Evolutionary conservation across 257 asterid genomes (phyloP), one percentile per base, ranked within the genome.

Genomic region (Solanum dulcamara): DNA sequence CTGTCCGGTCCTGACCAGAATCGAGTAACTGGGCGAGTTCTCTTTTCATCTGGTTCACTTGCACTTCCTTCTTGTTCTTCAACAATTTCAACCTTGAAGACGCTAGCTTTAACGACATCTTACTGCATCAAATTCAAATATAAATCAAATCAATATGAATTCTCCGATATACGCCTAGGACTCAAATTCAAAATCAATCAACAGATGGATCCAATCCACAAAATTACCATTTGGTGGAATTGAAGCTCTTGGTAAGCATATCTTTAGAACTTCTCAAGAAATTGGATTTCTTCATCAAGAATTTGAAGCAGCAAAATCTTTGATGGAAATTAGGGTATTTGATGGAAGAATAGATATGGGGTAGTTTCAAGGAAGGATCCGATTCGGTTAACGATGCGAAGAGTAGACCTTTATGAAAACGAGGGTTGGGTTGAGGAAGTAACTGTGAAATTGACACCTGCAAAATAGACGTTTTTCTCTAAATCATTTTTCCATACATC

Each of bases 31-130:
- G 93, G 6, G 97, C 94, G 13, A 93, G 87, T 90, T 96, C 99
- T 87, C 89, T 90, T 90, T 87, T 92, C 96, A 94, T 94, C 90
- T 93, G 98, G 83, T 91, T 94, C 77, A 94, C 85, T 83, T 93
- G 98, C 75, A 87, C 92, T 75, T 96, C 96, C 82, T 96, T 96
- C 92, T 91, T 94, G 90, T 96, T 96, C 92, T 88, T 92, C 94
- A 96, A 81, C 4, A 96, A 89, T 90, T 96, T 96, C 88, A 94
- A 67, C 89, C 99, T 91, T 18, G 99, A 91, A 18, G 87, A 87
- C 18, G 95, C 97, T 84, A 94, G 85, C 91, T 90, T 93, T 89
- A 96, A 86, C 51, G 98, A 88, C 70, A 91, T 94, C 87, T 94
- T 96, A 86, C 98, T 96, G 97, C 93, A 93, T 32, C 87, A 51